Evolutionary conservation across 2,329 filamentous ascomycete genomes (phyloP).

Genomic region (Venturia effusa): DNA sequence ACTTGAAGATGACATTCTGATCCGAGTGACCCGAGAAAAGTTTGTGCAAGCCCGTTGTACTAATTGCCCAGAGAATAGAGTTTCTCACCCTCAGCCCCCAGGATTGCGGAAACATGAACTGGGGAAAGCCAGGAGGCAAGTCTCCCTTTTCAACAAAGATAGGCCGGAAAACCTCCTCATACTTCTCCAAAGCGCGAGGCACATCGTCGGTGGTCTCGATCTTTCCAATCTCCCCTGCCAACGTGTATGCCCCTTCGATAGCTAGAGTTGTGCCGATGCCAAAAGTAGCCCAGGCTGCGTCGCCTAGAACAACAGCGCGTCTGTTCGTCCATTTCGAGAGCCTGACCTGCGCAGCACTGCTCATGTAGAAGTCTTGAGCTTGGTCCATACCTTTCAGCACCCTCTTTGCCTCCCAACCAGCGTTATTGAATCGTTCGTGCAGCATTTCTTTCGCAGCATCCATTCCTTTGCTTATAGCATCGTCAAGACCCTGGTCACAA

Average conservation of each 20-base stretch:
- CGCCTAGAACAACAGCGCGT: constrained; percentile 17
- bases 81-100: background rate
- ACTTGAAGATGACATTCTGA: background rate
- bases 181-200: constrained; percentile 1
- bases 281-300: constrained; percentile 27
- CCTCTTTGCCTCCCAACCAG: constrained; percentile 9
- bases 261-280: constrained; percentile 13
- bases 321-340: background rate
- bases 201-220: background rate
- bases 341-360: background rate
- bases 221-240: constrained; percentile 10
- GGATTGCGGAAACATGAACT: background rate
- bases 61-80: background rate
- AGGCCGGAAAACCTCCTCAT: constrained; percentile 10
- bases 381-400: constrained; percentile 9
- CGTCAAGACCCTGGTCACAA: constrained; percentile 21
- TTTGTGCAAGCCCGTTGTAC: background rate
- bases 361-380: constrained; percentile 10
- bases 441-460: constrained; percentile 17
- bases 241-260: constrained; percentile 2
- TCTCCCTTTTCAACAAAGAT: background rate
- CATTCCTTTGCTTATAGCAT: constrained; percentile 19
- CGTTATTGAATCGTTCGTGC: constrained; percentile 13
- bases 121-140: background rate
- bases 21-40: background rate